Base-by-base conservation (phyloP, 805 yeast species). In the Candida xyloterini region DNA sequence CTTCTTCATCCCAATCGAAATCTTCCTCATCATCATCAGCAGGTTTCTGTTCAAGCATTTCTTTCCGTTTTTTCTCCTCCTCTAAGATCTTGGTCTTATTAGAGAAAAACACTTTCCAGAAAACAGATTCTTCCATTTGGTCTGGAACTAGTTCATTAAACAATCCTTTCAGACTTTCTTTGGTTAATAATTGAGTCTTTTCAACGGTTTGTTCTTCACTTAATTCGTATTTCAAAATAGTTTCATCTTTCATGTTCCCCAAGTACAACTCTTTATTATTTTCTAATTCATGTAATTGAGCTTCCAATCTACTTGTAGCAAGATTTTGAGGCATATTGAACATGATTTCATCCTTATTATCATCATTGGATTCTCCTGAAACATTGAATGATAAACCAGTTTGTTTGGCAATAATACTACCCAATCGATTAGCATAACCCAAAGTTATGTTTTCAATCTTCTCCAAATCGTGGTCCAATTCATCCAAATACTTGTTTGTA, bases 21-120 rank as follows among this genome's bases (percentile, higher is more conserved):
- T 74, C 79, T 6, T 69, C 74, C 7, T 62, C 66, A 5, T 65
- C 68, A 4, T 59, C 66, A 8, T 58, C 63, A 7, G 56, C 53
- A 22, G 53, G 45, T 35, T 65, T 65, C 42, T 62, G 65, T 24
- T 72, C 66, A 31, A 86, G 66, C 40, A 85, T 66, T 48, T 73
- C 72, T 61, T 81, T 81, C 55, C 95, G 72, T 56, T 78, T 71
- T 52, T 67, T 66, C 52, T 88, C 95, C 51, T 75, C 80, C 32
- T 72, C 71, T 29, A 74, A 68, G 15, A 87, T 75, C 49, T 70
- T 69, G 10, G 63, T 58, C 42, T 73, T 75, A 53, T 73, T 66
- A 38, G 64, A 68, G 61, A 78, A 83, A 62, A 86, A 89, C 24
- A 80, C 71, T 31, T 67, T 64, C 97, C 97, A 90, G 60, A 90